These are phyloP conservation scores for Rutstroemia sp. DNA, from an alignment of 2,329 filamentous ascomycete species.

Conservation along the genomic window DNA sequence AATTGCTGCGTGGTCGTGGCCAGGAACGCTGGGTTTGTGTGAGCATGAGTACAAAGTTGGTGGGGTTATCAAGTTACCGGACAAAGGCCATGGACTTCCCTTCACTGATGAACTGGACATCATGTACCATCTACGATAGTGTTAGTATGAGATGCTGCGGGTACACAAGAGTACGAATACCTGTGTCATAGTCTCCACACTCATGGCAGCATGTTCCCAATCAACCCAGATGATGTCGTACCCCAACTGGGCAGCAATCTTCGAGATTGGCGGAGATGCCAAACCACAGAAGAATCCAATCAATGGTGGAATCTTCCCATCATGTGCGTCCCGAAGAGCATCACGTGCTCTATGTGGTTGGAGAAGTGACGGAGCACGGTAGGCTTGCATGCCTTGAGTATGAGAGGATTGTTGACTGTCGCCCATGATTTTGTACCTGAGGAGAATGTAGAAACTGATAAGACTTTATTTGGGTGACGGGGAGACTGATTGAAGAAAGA, in stretches of 20 bases:
- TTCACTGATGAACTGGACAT: conserved; percentile 39
- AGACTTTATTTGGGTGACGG: neutral
- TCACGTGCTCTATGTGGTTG: conserved; percentile 39
- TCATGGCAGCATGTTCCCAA: conserved; percentile 40
- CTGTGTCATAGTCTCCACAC: conserved; percentile 42
- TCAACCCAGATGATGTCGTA: conserved; percentile 40
- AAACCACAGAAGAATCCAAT: conserved; percentile 37
- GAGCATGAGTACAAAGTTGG: too few relatives aligned
- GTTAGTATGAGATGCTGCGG: neutral
- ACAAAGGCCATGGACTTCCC: conserved; percentile 40
- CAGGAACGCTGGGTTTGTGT: conserved; percentile 30
- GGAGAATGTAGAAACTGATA: neutral
- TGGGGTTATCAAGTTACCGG: conserved; percentile 25
- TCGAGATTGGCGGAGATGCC: conserved; percentile 33
- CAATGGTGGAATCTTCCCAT: conserved; percentile 38
- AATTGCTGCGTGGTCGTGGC: conserved; percentile 40
- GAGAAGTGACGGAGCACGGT: conserved; percentile 38
- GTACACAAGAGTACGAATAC: conserved; percentile 13
- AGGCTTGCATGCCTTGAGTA: conserved; percentile 33
- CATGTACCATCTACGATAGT: conserved; percentile 36
- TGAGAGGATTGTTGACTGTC: too few relatives aligned
- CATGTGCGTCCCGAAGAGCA: conserved; percentile 39
- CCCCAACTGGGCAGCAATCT: conserved; percentile 36
- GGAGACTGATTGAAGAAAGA: neutral
- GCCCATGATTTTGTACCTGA: neutral